Evolutionary conservation across 306 rosid genomes (phyloP).

Genomic region (Quillaja saponaria): DNA sequence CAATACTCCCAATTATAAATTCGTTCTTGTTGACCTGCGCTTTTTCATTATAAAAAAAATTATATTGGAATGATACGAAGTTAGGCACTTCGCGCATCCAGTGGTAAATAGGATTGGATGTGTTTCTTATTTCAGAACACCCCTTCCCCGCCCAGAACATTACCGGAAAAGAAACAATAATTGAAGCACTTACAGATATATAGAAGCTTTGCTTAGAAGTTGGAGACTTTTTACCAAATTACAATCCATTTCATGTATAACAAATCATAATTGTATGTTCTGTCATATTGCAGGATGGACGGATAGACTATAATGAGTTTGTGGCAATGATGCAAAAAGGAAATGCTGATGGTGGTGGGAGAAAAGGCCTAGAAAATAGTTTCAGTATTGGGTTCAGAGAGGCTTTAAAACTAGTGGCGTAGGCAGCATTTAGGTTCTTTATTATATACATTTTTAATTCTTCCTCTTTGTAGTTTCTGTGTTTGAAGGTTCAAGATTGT

Average conservation of each 20-base stretch:
- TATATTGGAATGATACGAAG: neutral
- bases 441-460: neutral
- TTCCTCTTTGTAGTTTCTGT: neutral
- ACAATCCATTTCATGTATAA: constrained; percentile 10
- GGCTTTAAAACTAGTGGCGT: constrained; percentile 45
- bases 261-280: neutral
- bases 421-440: constrained; percentile 11
- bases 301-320: constrained; percentile 91
- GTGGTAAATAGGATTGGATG: neutral
- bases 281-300: constrained; percentile 69
- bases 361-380: constrained; percentile 66
- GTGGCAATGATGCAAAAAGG: constrained; percentile 99
- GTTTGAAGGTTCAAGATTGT: too few species aligned
- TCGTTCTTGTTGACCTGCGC: neutral
- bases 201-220: constrained; percentile 16
- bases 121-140: neutral
- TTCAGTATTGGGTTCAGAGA: constrained; percentile 80
- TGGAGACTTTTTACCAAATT: neutral
- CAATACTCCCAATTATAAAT: neutral
- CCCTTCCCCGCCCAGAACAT: neutral
- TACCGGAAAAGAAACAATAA: neutral
- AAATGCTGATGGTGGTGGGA: constrained; percentile 52
- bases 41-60: neutral
- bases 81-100: neutral
- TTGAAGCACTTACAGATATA: neutral